Percentiles rank a stretch among this genome's conserved stretches.
These are phyloP conservation scores for Glonium stellatum DNA, from an alignment of 495 filamentous ascomycete species.

Conservation along the genomic window DNA sequence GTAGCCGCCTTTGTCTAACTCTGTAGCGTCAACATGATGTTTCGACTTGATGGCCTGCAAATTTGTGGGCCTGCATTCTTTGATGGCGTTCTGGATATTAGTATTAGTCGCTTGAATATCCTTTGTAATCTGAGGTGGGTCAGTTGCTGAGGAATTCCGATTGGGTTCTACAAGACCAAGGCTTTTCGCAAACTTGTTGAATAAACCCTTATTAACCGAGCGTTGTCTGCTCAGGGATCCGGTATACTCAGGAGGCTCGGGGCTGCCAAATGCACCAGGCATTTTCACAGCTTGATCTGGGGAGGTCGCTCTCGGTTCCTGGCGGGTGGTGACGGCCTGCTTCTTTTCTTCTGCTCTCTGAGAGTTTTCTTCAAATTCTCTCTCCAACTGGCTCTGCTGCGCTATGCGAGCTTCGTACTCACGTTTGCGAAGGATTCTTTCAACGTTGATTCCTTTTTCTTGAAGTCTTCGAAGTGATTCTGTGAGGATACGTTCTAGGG, in stretches of 20 bases:
- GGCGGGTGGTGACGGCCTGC: slow-evolving; percentile 42
- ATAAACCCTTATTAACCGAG: slow-evolving; percentile 31
- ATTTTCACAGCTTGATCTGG: slow-evolving; percentile 20
- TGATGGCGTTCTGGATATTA: slow-evolving; percentile 73
- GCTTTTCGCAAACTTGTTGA: slow-evolving; percentile 24
- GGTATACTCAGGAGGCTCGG: slow-evolving; percentile 4
- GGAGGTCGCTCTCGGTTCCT: slow-evolving; percentile 47
- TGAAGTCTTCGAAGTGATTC: slow-evolving; percentile 71
- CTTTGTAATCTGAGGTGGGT: slow-evolving; percentile 47
- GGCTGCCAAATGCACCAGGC: slow-evolving; percentile 29
- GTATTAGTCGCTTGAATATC: slow-evolving; percentile 20
- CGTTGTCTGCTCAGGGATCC: not conserved
- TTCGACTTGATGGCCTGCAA: slow-evolving; percentile 15
- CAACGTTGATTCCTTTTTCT: slow-evolving; percentile 86
- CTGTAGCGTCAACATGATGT: slow-evolving; percentile 41
- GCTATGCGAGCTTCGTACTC: slow-evolving; percentile 78
- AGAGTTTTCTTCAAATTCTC: slow-evolving; percentile 68
- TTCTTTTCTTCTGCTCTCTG: slow-evolving; percentile 56
- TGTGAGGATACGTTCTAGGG: slow-evolving; percentile 79
- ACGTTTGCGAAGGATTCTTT: slow-evolving; percentile 78
- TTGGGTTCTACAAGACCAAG: slow-evolving; percentile 12
- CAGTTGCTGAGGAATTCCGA: slow-evolving; percentile 27
- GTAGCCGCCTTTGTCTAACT: slow-evolving; percentile 72
- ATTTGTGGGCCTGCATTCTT: slow-evolving; percentile 72
- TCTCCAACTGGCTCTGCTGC: slow-evolving; percentile 58